A percentile compares a stretch with the other conserved stretches of the same genome.
Evolutionary conservation across 2,329 filamentous ascomycete species (phyloP).

Genomic region (Alternaria angustiovoidea): DNA sequence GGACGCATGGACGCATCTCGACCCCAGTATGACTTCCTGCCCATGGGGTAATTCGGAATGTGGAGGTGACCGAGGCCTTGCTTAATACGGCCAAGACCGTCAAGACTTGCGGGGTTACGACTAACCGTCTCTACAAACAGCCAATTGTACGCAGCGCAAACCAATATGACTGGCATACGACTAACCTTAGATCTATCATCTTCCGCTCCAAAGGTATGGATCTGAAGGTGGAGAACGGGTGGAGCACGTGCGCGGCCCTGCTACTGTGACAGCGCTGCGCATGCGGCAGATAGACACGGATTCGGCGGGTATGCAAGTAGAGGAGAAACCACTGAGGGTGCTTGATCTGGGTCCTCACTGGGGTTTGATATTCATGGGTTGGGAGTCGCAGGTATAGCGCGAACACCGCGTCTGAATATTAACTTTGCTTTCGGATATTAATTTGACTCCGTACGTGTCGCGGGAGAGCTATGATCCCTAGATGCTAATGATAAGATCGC

Average conservation of each 20-base stretch:
- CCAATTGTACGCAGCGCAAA: not conserved
- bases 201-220: not conserved
- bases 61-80: slow-evolving; percentile 16
- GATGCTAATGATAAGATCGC: not conserved
- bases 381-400: not conserved
- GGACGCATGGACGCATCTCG: slow-evolving; percentile 13
- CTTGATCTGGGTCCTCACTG: not conserved
- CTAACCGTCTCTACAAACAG: not conserved
- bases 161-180: not conserved
- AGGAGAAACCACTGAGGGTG: not conserved
- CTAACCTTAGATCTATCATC: not conserved
- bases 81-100: slow-evolving; percentile 5
- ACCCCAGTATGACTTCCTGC: slow-evolving; percentile 11
- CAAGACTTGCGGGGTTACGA: slow-evolving; percentile 10
- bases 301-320: not conserved
- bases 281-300: not conserved
- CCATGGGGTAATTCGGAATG: slow-evolving; percentile 28
- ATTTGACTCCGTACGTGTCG: not conserved
- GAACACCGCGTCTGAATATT: not conserved
- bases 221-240: not conserved
- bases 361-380: not conserved
- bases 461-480: not conserved
- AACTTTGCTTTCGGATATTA: not conserved
- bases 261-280: not conserved
- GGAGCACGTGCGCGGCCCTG: not conserved